phyloP scores from a whole-genome alignment of 768 basidiomycete species.

The Termitomyces bulborhizus region DNA sequence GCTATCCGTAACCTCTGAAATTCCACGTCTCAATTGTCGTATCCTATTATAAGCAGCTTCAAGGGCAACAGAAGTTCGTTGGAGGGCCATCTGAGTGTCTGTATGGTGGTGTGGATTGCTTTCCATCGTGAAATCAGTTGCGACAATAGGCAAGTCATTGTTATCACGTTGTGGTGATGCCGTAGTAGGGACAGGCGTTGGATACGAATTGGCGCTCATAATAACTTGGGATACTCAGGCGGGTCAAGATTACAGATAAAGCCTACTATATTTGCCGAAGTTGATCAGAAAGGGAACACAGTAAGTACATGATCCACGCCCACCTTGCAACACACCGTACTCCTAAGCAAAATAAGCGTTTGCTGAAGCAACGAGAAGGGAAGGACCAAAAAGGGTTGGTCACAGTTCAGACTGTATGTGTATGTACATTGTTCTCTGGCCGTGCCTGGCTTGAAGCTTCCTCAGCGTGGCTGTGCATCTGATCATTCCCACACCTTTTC shows the following conservation, averaged over 20 bases:
- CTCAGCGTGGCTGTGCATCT: conserved; percentile 11
- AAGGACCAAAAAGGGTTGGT: not conserved
- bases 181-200: conserved; percentile 22
- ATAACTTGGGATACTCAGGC: not conserved
- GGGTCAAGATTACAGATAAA: not conserved
- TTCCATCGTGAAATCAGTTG: not conserved
- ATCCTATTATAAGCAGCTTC: conserved; percentile 51
- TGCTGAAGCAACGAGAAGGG: not conserved
- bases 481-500: not conserved
- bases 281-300: not conserved
- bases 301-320: not conserved
- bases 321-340: not conserved
- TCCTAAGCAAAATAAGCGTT: not conserved
- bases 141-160: conserved; percentile 4
- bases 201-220: conserved; percentile 24
- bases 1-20: conserved; percentile 38
- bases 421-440: not conserved
- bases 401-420: not conserved
- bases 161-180: conserved; percentile 13
- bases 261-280: not conserved
- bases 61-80: conserved; percentile 46
- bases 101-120: conserved; percentile 10
- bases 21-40: conserved; percentile 45
- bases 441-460: not conserved
- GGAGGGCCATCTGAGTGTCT: conserved; percentile 32